Percentiles rank a stretch among this genome's conserved stretches.
Evolutionary conservation across 371 early-diverging fungal genomes (phyloP).

Genomic region (Amoeboaphelidium occidentale): DNA sequence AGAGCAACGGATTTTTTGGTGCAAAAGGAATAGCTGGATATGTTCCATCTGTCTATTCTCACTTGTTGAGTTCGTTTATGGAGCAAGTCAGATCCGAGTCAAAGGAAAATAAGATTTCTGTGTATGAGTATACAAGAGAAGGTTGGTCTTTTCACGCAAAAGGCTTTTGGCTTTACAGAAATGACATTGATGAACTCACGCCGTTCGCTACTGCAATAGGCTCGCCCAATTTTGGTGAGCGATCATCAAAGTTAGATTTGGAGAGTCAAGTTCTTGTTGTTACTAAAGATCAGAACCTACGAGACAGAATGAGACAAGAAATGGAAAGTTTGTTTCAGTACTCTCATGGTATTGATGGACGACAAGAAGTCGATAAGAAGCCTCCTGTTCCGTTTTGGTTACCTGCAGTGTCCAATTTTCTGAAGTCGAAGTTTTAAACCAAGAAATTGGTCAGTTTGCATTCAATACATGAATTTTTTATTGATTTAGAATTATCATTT

Average conservation of each 20-base stretch:
- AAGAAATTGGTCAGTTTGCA: too few relatives aligned
- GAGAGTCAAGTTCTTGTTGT: conserved; percentile 58
- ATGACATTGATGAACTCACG: neutral
- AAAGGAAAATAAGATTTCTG: conserved; percentile 21
- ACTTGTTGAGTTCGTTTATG: conserved; percentile 36
- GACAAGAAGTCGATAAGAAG: too few relatives aligned
- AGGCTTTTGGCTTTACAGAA: conserved; percentile 13
- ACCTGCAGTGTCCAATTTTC: too few relatives aligned
- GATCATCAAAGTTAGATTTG: conserved; percentile 65
- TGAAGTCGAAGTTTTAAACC: too few relatives aligned
- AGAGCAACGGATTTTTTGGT: conserved; percentile 80
- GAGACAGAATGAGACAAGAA: conserved; percentile 28
- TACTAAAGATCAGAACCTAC: conserved; percentile 27
- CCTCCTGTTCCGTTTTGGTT: too few relatives aligned
- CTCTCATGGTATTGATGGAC: too few relatives aligned
- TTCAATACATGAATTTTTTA: too few relatives aligned
- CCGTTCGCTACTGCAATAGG: conserved; percentile 58
- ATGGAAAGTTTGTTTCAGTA: neutral
- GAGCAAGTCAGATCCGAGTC: conserved; percentile 12
- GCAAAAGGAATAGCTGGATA: conserved; percentile 61
- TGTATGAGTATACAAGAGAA: conserved; percentile 32
- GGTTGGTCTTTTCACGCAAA: conserved; percentile 89
- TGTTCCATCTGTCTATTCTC: conserved; percentile 70
- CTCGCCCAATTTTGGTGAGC: conserved; percentile 71
- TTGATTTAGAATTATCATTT: too few relatives aligned